Base-by-base conservation (phyloP, 177 flowering plant species). In the Vitis hybrid region DNA sequence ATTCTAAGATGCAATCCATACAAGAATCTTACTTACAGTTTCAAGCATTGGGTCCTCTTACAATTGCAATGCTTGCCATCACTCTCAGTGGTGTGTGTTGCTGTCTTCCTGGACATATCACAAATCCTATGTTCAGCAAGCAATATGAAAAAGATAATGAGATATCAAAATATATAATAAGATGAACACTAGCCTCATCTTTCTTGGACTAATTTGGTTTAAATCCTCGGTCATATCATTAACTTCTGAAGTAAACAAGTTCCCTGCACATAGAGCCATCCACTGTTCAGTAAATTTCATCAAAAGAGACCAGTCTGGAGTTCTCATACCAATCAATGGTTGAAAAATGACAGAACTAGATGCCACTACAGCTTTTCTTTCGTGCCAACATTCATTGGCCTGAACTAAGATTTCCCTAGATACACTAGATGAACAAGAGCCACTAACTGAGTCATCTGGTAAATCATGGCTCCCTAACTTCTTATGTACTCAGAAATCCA, bases 41-140 rank as follows among this genome's bases (percentile, higher is more conserved):
- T 57, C 64, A 57, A 68, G 71, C 71, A 68, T 68, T 68, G 21
- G 8, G 64, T 35, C 55, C 15, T 58, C 55, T 58, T 57, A 24
- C 71, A 68, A 27, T 24, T 32, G 46, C 71, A 68, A n/a, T 10
- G 59, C 60, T 66, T 66, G 50, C 68, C 21, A 6, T 32, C 59
- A 52, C 49, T 66, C 48, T 32, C 68, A 66, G 10, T 54, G 49
- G 19, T 1, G 32, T 24, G 2, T 11, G 30, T 56, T 66, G 51
- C 69, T 48, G 6, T 55, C 59, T 35, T 66, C 69, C 69, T 66
- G 66, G 11, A 54, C 15, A 30, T 50, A 50, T 2, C 21, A 12
- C 13, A 54, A 52, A 30, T 52, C 11, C 1, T 8, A 66, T 5
- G 19, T 51, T 48, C 55, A 65, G 2, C n/a, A 65, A 5, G 17